These are phyloP conservation scores for Anthoceros angustus DNA, from an alignment of 225 moss, liverwort and hornwort genomes.

Conservation along the genomic window DNA sequence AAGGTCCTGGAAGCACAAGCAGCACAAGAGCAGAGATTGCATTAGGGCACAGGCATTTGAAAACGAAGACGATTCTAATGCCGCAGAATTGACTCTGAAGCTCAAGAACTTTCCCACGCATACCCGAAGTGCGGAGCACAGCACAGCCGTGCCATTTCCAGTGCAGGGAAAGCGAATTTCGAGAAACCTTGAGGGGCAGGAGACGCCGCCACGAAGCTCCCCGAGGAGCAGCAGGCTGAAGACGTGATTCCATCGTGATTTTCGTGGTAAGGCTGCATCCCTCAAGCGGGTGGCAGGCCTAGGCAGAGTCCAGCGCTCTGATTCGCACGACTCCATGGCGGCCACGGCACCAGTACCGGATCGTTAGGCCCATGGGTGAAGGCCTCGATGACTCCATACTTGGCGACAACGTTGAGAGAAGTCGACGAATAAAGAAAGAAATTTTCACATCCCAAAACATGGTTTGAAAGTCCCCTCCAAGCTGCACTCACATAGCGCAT, in stretches of 20 bases:
- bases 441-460: background rate
- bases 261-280: background rate
- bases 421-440: background rate
- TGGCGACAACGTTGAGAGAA: background rate
- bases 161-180: too few species aligned
- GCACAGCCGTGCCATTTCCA: too few species aligned
- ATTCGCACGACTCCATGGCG: background rate
- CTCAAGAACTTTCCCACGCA: background rate
- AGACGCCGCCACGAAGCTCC: background rate
- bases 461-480: too few species aligned
- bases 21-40: background rate
- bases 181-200: background rate
- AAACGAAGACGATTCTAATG: background rate
- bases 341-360: background rate
- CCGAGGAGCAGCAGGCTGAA: background rate
- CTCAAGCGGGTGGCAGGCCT: background rate
- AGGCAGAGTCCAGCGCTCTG: background rate
- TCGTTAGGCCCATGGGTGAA: too few species aligned
- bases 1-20: too few species aligned
- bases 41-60: background rate
- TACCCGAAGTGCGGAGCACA: background rate
- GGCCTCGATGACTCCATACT: too few species aligned
- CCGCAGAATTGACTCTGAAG: background rate
- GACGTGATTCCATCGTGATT: background rate
- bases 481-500: background rate